Base-by-base conservation (phyloP, 2,329 filamentous ascomycete genomes). In the Fusarium piperis region DNA sequence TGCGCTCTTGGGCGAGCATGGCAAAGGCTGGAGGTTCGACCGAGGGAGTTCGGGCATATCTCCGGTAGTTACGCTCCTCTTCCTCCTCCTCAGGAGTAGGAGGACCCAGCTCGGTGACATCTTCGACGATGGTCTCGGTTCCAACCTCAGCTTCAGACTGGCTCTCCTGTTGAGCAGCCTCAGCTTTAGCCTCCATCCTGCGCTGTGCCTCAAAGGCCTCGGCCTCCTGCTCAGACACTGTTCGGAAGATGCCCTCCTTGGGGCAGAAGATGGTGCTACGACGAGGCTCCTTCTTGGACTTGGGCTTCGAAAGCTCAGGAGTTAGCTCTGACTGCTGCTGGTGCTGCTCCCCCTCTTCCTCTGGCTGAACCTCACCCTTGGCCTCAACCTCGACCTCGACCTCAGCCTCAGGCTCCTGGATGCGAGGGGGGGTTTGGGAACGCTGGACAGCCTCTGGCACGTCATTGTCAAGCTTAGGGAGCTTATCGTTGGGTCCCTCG, bases 11-110 rank as follows among this genome's bases (percentile, higher is more conserved):
- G 6, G 82, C 80, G 15, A 87, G 77, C 20, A 89, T 76, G 41
- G 89, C 89, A 75, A 87, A 87, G n/a, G 87, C 79, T 2, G 90
- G 89, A 20, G 89, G 89, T 15, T 91, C 89, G 41, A 89, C 85
- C 0, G 89, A 91, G 13, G 89, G 89, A 2, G 89, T 90, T 67
- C 89, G 84, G 13, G 88, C 85, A 77, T 86, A 90, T 70, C 82
- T 81, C 30, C 81, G 77, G 33, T 23, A 23, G 23, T 23, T 23
- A 5, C 78, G 79, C 57, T 81, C 78, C 36, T 74, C 73, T 30
- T 81, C 78, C 4, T 79, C 71, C 13, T 81, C 81, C 69, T 74
- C 3, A 57, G 78, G 77, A 16, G 81, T 79, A 9, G 79, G 78
- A 12, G 79, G 80, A 48, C 80, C 77, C 30, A 75, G 71, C 30